Evolutionary conservation across 176 grass and related monocot species (phyloP).

Genomic region (Carex myosuroides): DNA sequence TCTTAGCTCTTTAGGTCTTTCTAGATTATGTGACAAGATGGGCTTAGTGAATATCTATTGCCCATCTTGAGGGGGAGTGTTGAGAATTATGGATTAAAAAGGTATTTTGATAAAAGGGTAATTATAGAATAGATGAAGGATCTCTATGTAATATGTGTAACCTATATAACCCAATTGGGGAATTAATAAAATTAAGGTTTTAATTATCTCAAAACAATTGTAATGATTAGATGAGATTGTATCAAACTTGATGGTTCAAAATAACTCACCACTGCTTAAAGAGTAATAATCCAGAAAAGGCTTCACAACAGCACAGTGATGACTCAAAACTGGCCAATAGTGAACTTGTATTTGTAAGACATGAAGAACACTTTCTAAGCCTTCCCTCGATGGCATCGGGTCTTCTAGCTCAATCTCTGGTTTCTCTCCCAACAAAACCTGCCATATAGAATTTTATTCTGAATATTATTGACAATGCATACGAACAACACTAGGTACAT

Average conservation of each 20-base stretch:
- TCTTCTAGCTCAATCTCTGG: slow-evolving; percentile 21
- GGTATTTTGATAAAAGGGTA: too few species aligned
- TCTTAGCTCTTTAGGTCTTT: too few species aligned
- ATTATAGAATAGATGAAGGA: too few species aligned
- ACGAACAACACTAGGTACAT: background rate
- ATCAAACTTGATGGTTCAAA: background rate
- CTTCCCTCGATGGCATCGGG: slow-evolving; percentile 52
- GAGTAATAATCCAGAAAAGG: slow-evolving; percentile 39
- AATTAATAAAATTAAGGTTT: too few species aligned
- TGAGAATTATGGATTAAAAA: too few species aligned
- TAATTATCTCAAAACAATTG: too few species aligned
- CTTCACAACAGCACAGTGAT: slow-evolving; percentile 45
- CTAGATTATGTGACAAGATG: too few species aligned
- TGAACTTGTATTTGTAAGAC: slow-evolving; percentile 59
- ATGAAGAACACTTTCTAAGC: slow-evolving; percentile 53
- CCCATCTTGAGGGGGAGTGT: too few species aligned
- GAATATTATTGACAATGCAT: background rate
- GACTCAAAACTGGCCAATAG: slow-evolving; percentile 69
- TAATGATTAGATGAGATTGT: background rate
- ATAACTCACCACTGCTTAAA: slow-evolving; percentile 59
- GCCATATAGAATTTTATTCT: background rate
- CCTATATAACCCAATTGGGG: too few species aligned
- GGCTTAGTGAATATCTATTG: too few species aligned
- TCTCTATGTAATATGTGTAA: too few species aligned
- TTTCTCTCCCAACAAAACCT: slow-evolving; percentile 66